Base-by-base conservation (phyloP, 73 alveolate genomes). In the Symbiodinium pilosum region DNA sequence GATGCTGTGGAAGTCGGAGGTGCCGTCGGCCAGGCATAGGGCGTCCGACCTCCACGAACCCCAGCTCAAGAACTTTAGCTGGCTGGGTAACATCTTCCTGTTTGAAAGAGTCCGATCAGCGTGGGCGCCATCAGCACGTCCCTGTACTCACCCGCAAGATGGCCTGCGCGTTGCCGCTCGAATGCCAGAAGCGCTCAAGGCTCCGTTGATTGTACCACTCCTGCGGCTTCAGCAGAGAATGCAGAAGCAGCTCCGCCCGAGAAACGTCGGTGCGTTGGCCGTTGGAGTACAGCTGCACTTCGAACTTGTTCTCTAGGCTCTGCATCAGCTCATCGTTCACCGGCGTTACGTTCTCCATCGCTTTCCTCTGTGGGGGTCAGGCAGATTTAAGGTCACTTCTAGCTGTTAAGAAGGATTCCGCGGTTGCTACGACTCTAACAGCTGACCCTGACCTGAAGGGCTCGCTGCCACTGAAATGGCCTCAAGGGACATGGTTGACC, bases 91-190 rank as follows among this genome's bases (percentile, higher is more conserved):
- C 77, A 59, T 59, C 77, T 59, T 59, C 38, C 77, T 34, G 38
- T 14, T 8, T 26, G 77, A 8, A 59, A 26, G 38, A 59, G 77
- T 8, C 77, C 77, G 30, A 59, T 26, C 32, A 59, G 30, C 32
- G 77, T 59, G 77, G 77, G 77, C 38, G 38, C 36, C 77, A 59
- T 14, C 36, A 59, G 77, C 77, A 59, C 77, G 77, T 59, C 77
- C 38, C 4, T 59, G 77, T 8, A 59, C 8, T 59, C n/a, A 28
- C 77, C 77, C 32, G 30, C 38, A 20, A 34, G 77, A 59, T 59
- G 77, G 77, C 77, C 32, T 5, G 30, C 38, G 77, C 36, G 38
- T 26, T 26, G 30, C 77, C 77, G 77, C 21, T 59, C 38, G 34
- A 14, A 8, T 5, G 38, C 36, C 3, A 14, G 77, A 59, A 59